Evolutionary conservation across 1,284 basidiomycete genomes (phyloP), one percentile per base, ranked within the genome.

Genomic region (Tylopilus orsonianus): DNA sequence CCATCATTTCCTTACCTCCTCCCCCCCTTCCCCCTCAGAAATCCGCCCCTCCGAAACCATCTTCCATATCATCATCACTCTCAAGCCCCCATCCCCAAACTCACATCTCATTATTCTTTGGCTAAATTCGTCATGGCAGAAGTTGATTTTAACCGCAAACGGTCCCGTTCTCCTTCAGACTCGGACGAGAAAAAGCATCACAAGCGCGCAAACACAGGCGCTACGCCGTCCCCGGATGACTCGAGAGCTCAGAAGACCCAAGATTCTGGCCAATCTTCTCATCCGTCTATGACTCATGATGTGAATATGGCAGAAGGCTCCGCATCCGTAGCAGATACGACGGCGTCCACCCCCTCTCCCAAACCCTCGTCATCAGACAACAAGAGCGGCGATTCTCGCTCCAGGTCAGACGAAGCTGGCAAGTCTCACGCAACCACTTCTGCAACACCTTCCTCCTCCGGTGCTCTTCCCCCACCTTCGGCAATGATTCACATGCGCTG

Each of bases 401-500:
- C 64, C 49, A 69, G 65, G 56, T 59, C 61, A 35, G 62, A 64
- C 54, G 64, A 68, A 41, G 63, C 60, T 36, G 47, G 46, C 51
- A 71, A 63, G 55, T 53, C 57, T 30, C 57, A 65, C 52, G 65
- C 69, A 24, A 73, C 68, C 5, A 70, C 73, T 23, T 71, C 75
- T 18, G 72, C 66, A 37, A 74, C 75, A 29, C 71, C 77, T 18
- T 78, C 80, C 20, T 75, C 75, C 19, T 75, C 78, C 8, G 68
- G 74, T 24, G 61, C 66, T 10, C 60, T 60, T 12, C 64, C 73
- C 8, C 82, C 58, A 38, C 59, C 86, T 14, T 80, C 87, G 4
- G 83, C 86, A 37, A 83, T 78, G 71, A 96, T 96, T 56, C 89
- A 93, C 58, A 93, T 96, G 90, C 85, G 93, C 44, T 93, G 90